Evolutionary conservation across 2,329 filamentous ascomycete species (phyloP).

Genomic region (Aspergillus bombycis): DNA sequence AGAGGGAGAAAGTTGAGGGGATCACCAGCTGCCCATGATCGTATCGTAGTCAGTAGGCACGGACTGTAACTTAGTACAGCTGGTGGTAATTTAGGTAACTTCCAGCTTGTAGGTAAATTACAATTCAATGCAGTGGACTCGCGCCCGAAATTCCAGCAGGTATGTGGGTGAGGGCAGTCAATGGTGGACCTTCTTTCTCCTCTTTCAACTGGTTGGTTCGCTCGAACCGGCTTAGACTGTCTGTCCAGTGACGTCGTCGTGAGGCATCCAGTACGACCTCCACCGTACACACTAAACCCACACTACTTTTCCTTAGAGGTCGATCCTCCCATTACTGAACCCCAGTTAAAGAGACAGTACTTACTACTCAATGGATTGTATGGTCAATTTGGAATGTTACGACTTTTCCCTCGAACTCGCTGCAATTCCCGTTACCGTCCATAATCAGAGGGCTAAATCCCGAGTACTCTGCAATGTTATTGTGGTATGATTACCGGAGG

Average conservation of each 20-base stretch:
- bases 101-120: neutral
- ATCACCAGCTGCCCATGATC: slow-evolving; percentile 3
- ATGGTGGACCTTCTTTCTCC: slow-evolving; percentile 25
- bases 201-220: neutral
- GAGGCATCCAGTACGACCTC: slow-evolving; percentile 21
- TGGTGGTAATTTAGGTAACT: neutral
- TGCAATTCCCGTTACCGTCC: neutral
- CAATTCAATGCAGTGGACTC: neutral
- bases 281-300: neutral
- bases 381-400: neutral
- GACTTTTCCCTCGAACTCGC: neutral
- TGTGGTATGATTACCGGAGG: no score
- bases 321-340: neutral
- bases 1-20: neutral
- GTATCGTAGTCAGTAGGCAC: neutral
- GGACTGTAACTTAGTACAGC: neutral
- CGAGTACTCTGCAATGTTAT: neutral
- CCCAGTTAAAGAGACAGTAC: neutral
- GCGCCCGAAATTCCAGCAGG: neutral
- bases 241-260: slow-evolving; percentile 35
- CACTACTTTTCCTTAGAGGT: neutral
- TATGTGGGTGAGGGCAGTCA: neutral
- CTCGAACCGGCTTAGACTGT: slow-evolving; percentile 22
- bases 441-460: neutral
- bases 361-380: neutral